Percentiles rank a stretch among this genome's conserved stretches.
Evolutionary conservation across 345 rosid species (phyloP).

Genomic region (Laguncularia racemosa): DNA sequence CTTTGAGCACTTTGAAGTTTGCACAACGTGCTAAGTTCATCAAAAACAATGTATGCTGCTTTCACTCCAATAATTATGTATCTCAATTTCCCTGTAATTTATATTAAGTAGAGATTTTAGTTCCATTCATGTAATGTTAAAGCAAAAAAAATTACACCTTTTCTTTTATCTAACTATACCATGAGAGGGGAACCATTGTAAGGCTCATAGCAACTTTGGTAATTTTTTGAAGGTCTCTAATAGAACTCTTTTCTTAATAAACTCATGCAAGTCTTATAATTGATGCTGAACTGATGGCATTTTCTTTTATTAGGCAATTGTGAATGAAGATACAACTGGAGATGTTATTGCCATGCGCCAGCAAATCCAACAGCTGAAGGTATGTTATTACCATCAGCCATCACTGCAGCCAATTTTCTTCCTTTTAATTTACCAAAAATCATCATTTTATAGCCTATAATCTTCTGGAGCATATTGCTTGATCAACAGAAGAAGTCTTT

Average conservation of each 20-base stretch:
- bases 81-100: not conserved
- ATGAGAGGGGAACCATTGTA: too few relatives aligned
- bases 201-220: too few relatives aligned
- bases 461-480: not conserved
- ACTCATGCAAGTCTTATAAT: too few relatives aligned
- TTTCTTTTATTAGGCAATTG: slow-evolving; percentile 57
- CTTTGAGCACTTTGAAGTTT: slow-evolving; percentile 93
- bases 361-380: slow-evolving; percentile 97
- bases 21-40: slow-evolving; percentile 98
- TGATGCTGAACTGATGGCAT: not conserved
- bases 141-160: too few relatives aligned
- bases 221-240: too few relatives aligned
- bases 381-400: slow-evolving; percentile 10
- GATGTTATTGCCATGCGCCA: slow-evolving; percentile 89
- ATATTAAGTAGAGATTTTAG: too few relatives aligned
- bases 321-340: slow-evolving; percentile 97
- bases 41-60: slow-evolving; percentile 72
- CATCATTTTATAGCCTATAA: not conserved
- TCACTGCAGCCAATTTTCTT: not conserved
- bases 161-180: too few relatives aligned
- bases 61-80: not conserved
- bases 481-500: not conserved
- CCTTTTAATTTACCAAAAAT: not conserved
- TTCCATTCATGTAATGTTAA: too few relatives aligned
- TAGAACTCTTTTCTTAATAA: too few relatives aligned